Percentiles rank a stretch among this genome's conserved stretches.
phyloP scores from a whole-genome alignment of 768 basidiomycete genomes.

The Daedaleopsis sinensis region DNA sequence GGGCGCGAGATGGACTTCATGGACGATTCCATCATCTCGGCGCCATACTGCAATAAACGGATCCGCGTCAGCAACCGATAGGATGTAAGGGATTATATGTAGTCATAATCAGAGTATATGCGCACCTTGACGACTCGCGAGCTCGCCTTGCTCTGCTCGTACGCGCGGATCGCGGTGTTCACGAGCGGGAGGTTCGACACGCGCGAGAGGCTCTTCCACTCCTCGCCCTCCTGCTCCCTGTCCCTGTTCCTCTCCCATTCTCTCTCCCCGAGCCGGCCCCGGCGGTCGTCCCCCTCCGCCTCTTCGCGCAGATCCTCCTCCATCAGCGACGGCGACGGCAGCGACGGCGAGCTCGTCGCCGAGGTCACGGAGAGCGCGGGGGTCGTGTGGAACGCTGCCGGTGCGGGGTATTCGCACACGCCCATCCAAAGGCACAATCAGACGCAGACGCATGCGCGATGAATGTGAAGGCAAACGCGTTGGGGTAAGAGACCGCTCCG shows the following conservation, averaged over 20 bases:
- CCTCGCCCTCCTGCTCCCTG: conserved; percentile 18
- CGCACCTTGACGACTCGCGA: conserved; percentile 84
- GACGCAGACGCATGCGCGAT: no score
- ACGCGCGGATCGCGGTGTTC: conserved; percentile 68
- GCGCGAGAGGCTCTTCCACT: conserved; percentile 50
- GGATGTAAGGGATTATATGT: no score
- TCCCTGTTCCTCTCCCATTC: not conserved
- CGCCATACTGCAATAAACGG: conserved; percentile 88
- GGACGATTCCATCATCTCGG: conserved; percentile 84
- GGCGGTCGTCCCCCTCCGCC: no score
- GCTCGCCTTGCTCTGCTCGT: conserved; percentile 82
- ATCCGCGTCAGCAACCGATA: no score
- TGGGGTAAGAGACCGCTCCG: not conserved
- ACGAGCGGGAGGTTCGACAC: conserved; percentile 75
- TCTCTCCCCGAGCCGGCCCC: no score
- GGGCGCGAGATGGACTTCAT: conserved; percentile 81
- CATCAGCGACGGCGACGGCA: conserved; percentile 29
- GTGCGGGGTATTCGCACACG: no score
- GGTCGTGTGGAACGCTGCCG: conserved; percentile 39
- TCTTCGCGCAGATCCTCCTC: conserved; percentile 17
- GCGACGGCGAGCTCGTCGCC: conserved; percentile 34
- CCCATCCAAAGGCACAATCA: no score
- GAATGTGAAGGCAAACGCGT: not conserved
- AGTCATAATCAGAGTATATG: no score
- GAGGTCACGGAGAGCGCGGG: conserved; percentile 38